Percentiles rank a stretch among this genome's conserved stretches.
phyloP scores from a whole-genome alignment of 208 protist genomes.

The Spongospora subterranea region DNA sequence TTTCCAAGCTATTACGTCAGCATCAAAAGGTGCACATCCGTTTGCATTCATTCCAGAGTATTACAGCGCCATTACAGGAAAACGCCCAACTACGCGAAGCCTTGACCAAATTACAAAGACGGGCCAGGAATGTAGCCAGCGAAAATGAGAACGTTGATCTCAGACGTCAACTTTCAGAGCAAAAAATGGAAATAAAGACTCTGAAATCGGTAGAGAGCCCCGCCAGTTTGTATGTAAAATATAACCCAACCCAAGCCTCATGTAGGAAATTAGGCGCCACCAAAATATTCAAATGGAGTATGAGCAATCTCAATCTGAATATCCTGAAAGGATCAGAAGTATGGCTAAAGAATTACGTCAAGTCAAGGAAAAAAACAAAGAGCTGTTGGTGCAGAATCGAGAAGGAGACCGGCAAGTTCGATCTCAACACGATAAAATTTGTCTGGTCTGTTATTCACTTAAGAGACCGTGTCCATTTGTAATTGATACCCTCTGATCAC shows the following conservation, averaged over 20 bases:
- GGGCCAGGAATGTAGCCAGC: not conserved
- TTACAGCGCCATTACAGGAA: not conserved
- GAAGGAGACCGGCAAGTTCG: not conserved
- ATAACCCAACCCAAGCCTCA: not conserved
- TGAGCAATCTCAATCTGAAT: not conserved
- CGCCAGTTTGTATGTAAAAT: not conserved
- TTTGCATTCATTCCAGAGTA: no score
- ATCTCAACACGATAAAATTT: slow-evolving; percentile 45
- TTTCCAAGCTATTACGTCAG: no score
- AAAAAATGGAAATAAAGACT: slow-evolving; percentile 32
- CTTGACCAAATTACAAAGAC: not conserved
- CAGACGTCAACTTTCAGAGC: not conserved
- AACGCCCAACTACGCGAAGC: not conserved
- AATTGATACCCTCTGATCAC: not conserved
- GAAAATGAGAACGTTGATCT: slow-evolving; percentile 10
- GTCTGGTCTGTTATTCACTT: not conserved
- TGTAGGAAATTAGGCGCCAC: not conserved
- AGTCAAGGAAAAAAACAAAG: not conserved
- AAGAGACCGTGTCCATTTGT: not conserved
- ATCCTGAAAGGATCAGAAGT: not conserved
- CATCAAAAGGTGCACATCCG: no score
- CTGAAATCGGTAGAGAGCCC: slow-evolving; percentile 12
- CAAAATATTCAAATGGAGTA: not conserved
- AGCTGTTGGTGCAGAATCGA: not conserved
- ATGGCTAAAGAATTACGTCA: slow-evolving; percentile 16